These are phyloP conservation scores for Funneliformis geosporum DNA, from an alignment of 192 early-diverging fungal species.

Conservation along the genomic window DNA sequence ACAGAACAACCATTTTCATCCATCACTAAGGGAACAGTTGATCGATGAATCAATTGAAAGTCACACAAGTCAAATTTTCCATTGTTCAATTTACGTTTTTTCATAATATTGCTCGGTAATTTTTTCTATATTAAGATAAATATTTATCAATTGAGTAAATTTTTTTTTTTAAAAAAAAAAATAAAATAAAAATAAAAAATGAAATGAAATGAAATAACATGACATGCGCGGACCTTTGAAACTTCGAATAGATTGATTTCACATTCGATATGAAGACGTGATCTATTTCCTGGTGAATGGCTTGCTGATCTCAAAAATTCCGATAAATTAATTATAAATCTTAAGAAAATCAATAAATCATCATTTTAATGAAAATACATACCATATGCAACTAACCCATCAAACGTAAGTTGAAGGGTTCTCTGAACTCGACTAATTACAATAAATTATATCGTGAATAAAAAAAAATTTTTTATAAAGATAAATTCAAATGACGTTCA, in stretches of 20 bases:
- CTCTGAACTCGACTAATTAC: slow-evolving; percentile 10
- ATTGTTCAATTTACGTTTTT: slow-evolving; percentile 16
- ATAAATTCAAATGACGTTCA: background rate
- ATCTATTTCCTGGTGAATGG: background rate
- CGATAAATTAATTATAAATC: background rate
- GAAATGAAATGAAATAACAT: background rate
- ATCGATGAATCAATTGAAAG: background rate
- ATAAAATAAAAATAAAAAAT: too few relatives aligned
- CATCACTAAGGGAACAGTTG: background rate
- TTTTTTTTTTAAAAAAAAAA: too few relatives aligned
- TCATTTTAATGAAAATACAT: background rate
- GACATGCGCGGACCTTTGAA: background rate
- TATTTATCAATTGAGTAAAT: background rate
- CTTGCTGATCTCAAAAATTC: slow-evolving; percentile 13
- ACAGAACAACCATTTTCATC: background rate
- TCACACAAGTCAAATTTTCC: background rate
- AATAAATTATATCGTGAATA: background rate
- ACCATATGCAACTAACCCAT: slow-evolving; percentile 4
- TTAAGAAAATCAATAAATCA: background rate
- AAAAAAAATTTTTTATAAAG: background rate
- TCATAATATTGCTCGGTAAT: background rate
- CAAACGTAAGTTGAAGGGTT: slow-evolving; percentile 20
- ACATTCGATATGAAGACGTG: background rate
- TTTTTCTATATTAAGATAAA: background rate
- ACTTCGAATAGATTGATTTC: slow-evolving; percentile 19